A percentile compares a stretch with the other conserved stretches of the same genome.
phyloP scores from a whole-genome alignment of 495 filamentous ascomycete genomes.

The Podospora sp. region DNA sequence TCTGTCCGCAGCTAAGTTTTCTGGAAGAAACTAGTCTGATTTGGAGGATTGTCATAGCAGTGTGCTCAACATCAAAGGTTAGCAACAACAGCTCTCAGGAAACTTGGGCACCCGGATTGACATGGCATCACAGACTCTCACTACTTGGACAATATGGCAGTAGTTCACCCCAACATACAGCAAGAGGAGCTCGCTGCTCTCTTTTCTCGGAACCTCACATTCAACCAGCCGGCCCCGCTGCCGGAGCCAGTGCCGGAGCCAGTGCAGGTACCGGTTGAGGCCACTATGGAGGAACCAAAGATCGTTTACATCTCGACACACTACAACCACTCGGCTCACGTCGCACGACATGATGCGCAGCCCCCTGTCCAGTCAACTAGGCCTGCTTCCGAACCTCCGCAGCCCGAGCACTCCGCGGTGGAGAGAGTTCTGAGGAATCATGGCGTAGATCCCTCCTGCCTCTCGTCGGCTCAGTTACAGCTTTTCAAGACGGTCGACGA shows the following conservation, averaged over 20 bases:
- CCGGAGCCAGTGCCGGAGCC: constrained; percentile 30
- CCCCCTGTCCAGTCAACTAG: constrained; percentile 35
- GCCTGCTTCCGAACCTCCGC: constrained; percentile 52
- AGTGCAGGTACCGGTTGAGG: constrained; percentile 33
- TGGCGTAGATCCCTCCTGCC: constrained; percentile 55
- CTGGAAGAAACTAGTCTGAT: not conserved
- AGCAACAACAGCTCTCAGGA: not conserved
- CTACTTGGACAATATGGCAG: constrained; percentile 34
- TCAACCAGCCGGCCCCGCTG: constrained; percentile 45
- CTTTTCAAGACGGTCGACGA: constrained; percentile 63
- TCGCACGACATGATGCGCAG: constrained; percentile 38
- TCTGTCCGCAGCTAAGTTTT: constrained; percentile 15
- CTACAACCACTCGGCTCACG: constrained; percentile 72
- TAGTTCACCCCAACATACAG: constrained; percentile 48
- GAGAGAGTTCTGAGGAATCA: constrained; percentile 47
- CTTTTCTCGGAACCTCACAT: constrained; percentile 65
- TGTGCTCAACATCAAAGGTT: not conserved
- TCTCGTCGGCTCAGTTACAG: constrained; percentile 60
- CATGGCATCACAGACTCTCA: constrained; percentile 16
- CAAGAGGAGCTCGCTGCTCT: constrained; percentile 70
- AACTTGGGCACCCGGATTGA: constrained; percentile 23
- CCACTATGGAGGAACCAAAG: constrained; percentile 35
- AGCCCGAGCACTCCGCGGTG: constrained; percentile 45
- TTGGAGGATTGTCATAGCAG: not conserved
- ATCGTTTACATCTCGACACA: constrained; percentile 72